Evolutionary conservation across 2,329 filamentous ascomycete species (phyloP).

Genomic region (Monosporascus sp.): DNA sequence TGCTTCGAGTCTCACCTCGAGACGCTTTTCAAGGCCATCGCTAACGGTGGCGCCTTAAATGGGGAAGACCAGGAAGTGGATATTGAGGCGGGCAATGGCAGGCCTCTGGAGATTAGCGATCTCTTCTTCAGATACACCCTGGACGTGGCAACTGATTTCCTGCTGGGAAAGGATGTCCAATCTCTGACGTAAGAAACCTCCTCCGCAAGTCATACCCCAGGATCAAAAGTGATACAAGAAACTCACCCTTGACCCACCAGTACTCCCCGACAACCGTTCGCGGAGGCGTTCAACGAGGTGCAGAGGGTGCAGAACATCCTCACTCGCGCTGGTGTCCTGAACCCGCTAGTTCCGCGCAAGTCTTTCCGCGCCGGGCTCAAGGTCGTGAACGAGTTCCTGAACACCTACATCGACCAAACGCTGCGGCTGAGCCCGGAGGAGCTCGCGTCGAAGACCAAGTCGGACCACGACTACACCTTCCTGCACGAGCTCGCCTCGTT

Average conservation of each 20-base stretch:
- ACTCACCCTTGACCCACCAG: conserved; percentile 23
- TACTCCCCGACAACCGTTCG: conserved; percentile 61
- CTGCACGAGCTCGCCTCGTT: conserved; percentile 78
- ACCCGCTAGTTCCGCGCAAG: conserved; percentile 55
- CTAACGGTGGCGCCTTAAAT: conserved; percentile 50
- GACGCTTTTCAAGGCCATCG: conserved; percentile 64
- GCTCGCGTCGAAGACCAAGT: conserved; percentile 66
- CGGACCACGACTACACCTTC: conserved; percentile 73
- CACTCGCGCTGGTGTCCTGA: conserved; percentile 59
- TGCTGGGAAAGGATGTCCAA: conserved; percentile 71
- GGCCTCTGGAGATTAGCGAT: conserved; percentile 63
- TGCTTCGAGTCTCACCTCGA: conserved; percentile 76
- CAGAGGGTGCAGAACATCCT: conserved; percentile 68
- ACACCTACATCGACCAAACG: conserved; percentile 70
- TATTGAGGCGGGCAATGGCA: conserved; percentile 54
- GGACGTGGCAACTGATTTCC: conserved; percentile 80
- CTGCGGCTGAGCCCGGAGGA: conserved; percentile 65
- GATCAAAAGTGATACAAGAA: background rate
- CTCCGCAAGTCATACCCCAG: background rate
- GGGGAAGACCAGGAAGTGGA: conserved; percentile 61
- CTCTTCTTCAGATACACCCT: conserved; percentile 82
- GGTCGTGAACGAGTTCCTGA: conserved; percentile 69
- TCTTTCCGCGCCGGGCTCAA: conserved; percentile 60
- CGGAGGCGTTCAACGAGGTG: conserved; percentile 75
- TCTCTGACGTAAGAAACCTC: conserved; percentile 42